Conservation (phyloP, 2,329 filamentous ascomycete genomes). For the Xylogone sp. region DNA sequence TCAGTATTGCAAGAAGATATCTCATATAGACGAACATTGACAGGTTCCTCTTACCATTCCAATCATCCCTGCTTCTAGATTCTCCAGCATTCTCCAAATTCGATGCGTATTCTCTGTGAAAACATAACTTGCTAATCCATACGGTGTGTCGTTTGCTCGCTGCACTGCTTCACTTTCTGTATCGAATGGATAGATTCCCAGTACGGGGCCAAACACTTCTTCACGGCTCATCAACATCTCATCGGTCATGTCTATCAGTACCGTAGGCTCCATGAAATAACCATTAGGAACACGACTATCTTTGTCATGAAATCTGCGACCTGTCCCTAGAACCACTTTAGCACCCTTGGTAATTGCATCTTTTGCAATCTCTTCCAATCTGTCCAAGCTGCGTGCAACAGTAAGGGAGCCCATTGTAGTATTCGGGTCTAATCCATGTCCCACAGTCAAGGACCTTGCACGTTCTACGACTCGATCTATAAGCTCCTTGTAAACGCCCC, state of each 20-base stretch:
- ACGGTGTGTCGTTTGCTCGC: conserved; percentile 48
- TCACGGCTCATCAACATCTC: conserved; percentile 52
- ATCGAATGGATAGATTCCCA: conserved; percentile 57
- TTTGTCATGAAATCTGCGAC: conserved; percentile 37
- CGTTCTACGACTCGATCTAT: conserved; percentile 46
- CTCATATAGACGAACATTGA: not conserved
- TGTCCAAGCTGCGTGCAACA: conserved; percentile 47
- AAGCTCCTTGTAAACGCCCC: conserved; percentile 56
- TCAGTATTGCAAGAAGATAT: not conserved
- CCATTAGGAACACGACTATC: conserved; percentile 42
- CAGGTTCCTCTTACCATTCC: conserved; percentile 41
- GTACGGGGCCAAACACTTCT: conserved; percentile 60
- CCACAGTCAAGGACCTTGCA: conserved; percentile 49
- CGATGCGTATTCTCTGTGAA: conserved; percentile 61
- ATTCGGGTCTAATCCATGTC: conserved; percentile 50
- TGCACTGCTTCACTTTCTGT: conserved; percentile 57
- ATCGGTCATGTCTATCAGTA: conserved; percentile 51
- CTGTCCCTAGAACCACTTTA: conserved; percentile 51
- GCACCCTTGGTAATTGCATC: conserved; percentile 60
- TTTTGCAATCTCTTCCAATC: conserved; percentile 52
- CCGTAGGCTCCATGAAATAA: conserved; percentile 65
- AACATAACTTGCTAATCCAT: not conserved
- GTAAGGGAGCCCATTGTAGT: conserved; percentile 56
- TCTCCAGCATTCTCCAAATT: conserved; percentile 59
- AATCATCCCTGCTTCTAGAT: conserved; percentile 63